phyloP scores from a whole-genome alignment of 805 yeast species.

The Lipomyces orientalis region DNA sequence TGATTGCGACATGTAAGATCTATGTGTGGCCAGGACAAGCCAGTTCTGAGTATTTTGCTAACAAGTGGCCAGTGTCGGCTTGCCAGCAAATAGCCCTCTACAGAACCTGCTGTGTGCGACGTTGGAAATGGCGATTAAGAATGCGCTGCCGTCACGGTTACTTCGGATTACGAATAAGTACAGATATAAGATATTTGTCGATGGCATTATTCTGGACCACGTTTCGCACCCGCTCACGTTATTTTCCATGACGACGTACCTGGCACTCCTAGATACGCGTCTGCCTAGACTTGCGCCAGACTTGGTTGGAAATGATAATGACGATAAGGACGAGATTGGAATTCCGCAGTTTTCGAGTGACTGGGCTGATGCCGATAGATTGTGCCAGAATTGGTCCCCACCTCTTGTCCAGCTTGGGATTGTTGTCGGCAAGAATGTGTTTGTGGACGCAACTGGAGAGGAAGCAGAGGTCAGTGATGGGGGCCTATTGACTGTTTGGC shows the following conservation, averaged over 20 bases:
- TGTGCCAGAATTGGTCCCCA: slow-evolving; percentile 60
- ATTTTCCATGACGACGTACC: slow-evolving; percentile 76
- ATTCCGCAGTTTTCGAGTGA: slow-evolving; percentile 50
- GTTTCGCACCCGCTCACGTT: slow-evolving; percentile 82
- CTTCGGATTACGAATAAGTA: slow-evolving; percentile 74
- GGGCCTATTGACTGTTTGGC: slow-evolving; percentile 77
- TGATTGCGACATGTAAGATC: slow-evolving; percentile 49
- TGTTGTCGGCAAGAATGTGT: slow-evolving; percentile 67
- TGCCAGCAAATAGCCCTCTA: slow-evolving; percentile 57
- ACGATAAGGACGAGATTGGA: slow-evolving; percentile 20
- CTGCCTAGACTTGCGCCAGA: slow-evolving; percentile 27
- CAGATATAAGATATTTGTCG: slow-evolving; percentile 77
- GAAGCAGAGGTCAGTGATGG: slow-evolving; percentile 89
- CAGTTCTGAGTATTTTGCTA: slow-evolving; percentile 1
- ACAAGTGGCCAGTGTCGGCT: slow-evolving; percentile 43
- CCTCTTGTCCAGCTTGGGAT: slow-evolving; percentile 82
- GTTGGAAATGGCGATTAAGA: slow-evolving; percentile 58
- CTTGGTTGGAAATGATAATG: neutral
- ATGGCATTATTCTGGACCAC: slow-evolving; percentile 76
- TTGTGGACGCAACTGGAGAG: slow-evolving; percentile 85
- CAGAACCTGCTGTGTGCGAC: slow-evolving; percentile 67
- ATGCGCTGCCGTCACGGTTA: slow-evolving; percentile 58
- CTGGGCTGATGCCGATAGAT: slow-evolving; percentile 64
- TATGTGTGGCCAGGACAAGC: neutral
- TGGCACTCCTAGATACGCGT: slow-evolving; percentile 78